These are phyloP conservation scores for Fusarium sp. DNA, from an alignment of 2,329 filamentous ascomycete genomes.

Conservation along the genomic window DNA sequence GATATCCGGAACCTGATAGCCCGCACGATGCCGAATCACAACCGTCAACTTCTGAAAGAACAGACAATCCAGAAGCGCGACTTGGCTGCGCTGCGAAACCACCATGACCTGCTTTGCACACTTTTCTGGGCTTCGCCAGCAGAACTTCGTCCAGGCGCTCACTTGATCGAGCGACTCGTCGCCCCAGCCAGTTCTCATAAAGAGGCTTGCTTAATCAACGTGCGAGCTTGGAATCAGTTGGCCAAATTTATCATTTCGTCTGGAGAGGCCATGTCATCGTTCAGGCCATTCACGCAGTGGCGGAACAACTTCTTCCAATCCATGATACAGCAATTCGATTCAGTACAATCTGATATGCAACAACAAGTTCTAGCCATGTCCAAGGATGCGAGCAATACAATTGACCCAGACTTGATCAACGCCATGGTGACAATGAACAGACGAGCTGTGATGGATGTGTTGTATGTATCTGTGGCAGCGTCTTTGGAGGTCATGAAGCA, in stretches of 20 bases:
- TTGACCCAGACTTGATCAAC: slow-evolving; percentile 62
- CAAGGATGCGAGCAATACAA: slow-evolving; percentile 58
- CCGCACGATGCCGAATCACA: slow-evolving; percentile 74
- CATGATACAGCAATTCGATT: slow-evolving; percentile 69
- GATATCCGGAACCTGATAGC: slow-evolving; percentile 72
- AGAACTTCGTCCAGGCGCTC: slow-evolving; percentile 65
- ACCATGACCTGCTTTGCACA: slow-evolving; percentile 76
- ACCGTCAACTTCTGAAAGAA: slow-evolving; percentile 74
- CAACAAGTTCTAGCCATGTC: slow-evolving; percentile 66
- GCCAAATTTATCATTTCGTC: slow-evolving; percentile 69
- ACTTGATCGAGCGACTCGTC: slow-evolving; percentile 71
- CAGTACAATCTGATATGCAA: slow-evolving; percentile 67
- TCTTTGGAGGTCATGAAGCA: slow-evolving; percentile 66
- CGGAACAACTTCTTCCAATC: slow-evolving; percentile 69
- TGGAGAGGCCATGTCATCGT: slow-evolving; percentile 61
- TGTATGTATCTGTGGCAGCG: slow-evolving; percentile 62
- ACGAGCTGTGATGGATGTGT: slow-evolving; percentile 65
- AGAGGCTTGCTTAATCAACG: slow-evolving; percentile 73
- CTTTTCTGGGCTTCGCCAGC: slow-evolving; percentile 74
- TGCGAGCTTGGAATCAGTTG: slow-evolving; percentile 74
- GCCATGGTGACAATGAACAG: slow-evolving; percentile 66
- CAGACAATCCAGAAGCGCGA: slow-evolving; percentile 71
- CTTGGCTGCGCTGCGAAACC: slow-evolving; percentile 74
- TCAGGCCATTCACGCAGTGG: slow-evolving; percentile 63
- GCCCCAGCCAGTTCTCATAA: slow-evolving; percentile 72